Base-by-base conservation (phyloP, 129 eudicot species). In the Gnaphalium uliginosum region DNA sequence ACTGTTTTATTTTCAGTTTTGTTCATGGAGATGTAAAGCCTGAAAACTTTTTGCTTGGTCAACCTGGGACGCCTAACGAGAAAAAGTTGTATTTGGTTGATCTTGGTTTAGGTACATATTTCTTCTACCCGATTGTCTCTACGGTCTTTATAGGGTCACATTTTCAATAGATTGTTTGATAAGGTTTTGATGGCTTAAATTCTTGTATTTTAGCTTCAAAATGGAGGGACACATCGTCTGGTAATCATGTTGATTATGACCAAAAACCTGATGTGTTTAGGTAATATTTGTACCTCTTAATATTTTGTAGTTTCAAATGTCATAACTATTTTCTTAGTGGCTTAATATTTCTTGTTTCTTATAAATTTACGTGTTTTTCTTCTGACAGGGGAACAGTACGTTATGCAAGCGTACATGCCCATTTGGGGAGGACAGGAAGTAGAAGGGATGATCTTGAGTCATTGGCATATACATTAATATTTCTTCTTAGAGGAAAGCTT, bases 11-110 rank as follows among this genome's bases (percentile, higher is more conserved):
- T 9, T 11, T 43, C 87, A 93, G 98, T 75, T 90, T 86, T 82
- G 96, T 93, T 59, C 98, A 93, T 22, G 98, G 98, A 54, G 98
- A 93, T 83, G 96, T 90, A 27, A 93, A 93, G 81, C 98, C 98
- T 46, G 98, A 93, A 82, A 93, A 93, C 82, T 88, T 93, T 77
- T 83, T 93, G 74, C 96, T 93, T 13, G 98, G 98, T 83, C 87
- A 85, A 58, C 95, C 96, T 23, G 90, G 90, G 69, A 88, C 92
- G 30, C 83, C 92, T 61, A 80, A 86, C 57, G 98, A 90, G 84
- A 93, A 90, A 43, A 93, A 88, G 74, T 68, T 93, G 76, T 93
- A 78, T 79, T 84, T 93, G 68, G 96, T 88, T 75, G 98, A 93
- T 88, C 91, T 93, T 58, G 98, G 98, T 64, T 85, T 93, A 82